Evolutionary conservation across 2,329 filamentous ascomycete genomes (phyloP), one percentile per base, ranked within the genome.

Genomic region (Arthroderma sp.): DNA sequence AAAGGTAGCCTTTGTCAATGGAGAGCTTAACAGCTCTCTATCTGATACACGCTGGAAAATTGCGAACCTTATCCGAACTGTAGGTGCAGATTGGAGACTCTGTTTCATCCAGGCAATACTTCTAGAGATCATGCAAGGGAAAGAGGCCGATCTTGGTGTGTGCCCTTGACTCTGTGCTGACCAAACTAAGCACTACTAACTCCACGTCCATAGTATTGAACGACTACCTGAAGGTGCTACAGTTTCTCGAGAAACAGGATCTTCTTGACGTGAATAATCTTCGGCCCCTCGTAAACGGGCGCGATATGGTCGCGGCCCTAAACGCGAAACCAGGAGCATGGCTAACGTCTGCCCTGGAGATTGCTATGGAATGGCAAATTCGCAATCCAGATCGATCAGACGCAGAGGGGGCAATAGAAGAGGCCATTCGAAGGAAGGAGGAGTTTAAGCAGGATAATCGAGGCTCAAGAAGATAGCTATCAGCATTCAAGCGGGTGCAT

Each of bases 351-450:
- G 90, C 90, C 2, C 74, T 95, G 51, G 86, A 94, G 33, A 76
- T 90, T 2, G 87, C 88, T 60, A 81, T 94, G 71, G 83, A 84
- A 60, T 97, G 91, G 90, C 93, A 97, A 71, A 79, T 97, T 55
- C 80, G 88, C 38, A 83, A 97, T 66, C 88, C 90, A 0, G 77
- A 77, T 2, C 76, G 75, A 58, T 81, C 78, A 2, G 85, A 91
- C 61, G 72, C 77, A 31, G 65, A 70, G 5, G 79, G 75, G 2
- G 84, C 79, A 1, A 72, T 89, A 56, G 78, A 54, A 15, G 51
- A 54, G 23, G 51, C 17, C 25, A 51, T 51, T 9, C 47, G 47
- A 2, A 51, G 47, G 25, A 51, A 33, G 25, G 25, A 51, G 0
- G 47, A 51, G 28, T 33, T 43, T n/a, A 43, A 51, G 11, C 17